These are phyloP conservation scores for Orbilia ellipsospora DNA, from an alignment of 2,329 filamentous ascomycete genomes.

Conservation along the genomic window DNA sequence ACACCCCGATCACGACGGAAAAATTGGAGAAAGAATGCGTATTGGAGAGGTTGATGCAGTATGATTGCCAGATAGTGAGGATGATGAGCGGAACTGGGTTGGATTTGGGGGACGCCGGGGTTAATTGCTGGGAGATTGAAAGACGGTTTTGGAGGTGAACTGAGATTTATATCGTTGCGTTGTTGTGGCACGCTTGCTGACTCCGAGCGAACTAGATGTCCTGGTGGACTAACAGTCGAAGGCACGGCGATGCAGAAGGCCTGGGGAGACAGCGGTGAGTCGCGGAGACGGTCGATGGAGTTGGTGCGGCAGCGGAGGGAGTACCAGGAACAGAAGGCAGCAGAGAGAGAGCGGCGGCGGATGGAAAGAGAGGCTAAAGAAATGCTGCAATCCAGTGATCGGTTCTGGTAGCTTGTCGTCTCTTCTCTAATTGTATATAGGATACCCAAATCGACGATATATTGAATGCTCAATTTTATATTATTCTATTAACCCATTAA, in stretches of 20 bases:
- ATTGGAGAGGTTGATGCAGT: conserved; percentile 51
- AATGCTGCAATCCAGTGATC: conserved; percentile 34
- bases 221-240: conserved; percentile 39
- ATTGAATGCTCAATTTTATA: too few species aligned
- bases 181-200: conserved; percentile 3
- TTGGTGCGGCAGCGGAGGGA: conserved; percentile 41
- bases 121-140: conserved; percentile 53
- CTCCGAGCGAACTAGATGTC: conserved; percentile 22
- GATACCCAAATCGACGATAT: too few species aligned
- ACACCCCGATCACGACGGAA: conserved; percentile 41
- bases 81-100: conserved; percentile 32
- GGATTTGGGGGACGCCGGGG: conserved; percentile 42
- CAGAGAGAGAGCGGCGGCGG: conserved; percentile 28
- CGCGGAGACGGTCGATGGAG: conserved; percentile 51
- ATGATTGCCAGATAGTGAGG: conserved; percentile 51
- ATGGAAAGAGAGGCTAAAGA: conserved; percentile 41
- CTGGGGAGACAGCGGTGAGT: conserved; percentile 49
- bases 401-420: conserved; percentile 28
- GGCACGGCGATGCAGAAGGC: conserved; percentile 41
- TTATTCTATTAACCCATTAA: too few species aligned
- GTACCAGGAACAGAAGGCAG: conserved; percentile 30
- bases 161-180: not conserved
- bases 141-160: conserved; percentile 49
- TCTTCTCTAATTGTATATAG: too few species aligned
- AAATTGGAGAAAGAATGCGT: conserved; percentile 46